Conservation (phyloP, 331 rosid genomes). For the Erythrophleum ivorense region DNA sequence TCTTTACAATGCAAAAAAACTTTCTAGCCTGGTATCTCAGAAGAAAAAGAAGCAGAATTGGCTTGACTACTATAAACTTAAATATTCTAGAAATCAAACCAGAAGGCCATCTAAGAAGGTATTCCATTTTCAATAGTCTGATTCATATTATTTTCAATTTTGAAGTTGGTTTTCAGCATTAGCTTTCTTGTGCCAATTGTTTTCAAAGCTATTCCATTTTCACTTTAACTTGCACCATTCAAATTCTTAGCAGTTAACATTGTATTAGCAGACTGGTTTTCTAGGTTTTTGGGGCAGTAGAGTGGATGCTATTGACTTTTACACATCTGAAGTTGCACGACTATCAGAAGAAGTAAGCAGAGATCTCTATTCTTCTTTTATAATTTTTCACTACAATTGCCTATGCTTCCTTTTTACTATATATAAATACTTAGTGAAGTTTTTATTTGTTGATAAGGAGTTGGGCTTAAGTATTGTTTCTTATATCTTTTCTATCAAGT, state of each 20-base stretch:
- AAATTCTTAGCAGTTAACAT: constrained; percentile 31
- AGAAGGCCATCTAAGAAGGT: constrained; percentile 76
- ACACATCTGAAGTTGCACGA: constrained; percentile 59
- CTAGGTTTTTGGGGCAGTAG: constrained; percentile 77
- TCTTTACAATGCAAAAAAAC: constrained; percentile 81
- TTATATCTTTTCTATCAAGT: no score
- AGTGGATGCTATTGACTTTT: constrained; percentile 82
- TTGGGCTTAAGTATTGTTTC: no score
- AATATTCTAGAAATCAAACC: constrained; percentile 72
- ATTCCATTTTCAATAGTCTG: constrained; percentile 33
- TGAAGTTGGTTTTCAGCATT: constrained; percentile 11
- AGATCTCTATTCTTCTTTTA: constrained; percentile 31
- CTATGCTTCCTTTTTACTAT: neutral
- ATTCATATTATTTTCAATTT: constrained; percentile 21
- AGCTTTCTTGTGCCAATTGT: constrained; percentile 17
- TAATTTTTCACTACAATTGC: constrained; percentile 9
- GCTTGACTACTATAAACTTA: constrained; percentile 88
- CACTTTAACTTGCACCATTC: constrained; percentile 22
- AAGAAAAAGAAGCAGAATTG: constrained; percentile 82
- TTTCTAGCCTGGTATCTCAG: constrained; percentile 74
- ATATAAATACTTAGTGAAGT: neutral
- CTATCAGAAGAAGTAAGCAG: constrained; percentile 69
- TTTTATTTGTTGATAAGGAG: no score
- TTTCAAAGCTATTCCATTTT: neutral
- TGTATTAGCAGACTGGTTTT: constrained; percentile 82